Percentiles rank a stretch among this genome's conserved stretches.
Conservation (phyloP, 208 protist genomes). For the Crithidia bombi region DNA sequence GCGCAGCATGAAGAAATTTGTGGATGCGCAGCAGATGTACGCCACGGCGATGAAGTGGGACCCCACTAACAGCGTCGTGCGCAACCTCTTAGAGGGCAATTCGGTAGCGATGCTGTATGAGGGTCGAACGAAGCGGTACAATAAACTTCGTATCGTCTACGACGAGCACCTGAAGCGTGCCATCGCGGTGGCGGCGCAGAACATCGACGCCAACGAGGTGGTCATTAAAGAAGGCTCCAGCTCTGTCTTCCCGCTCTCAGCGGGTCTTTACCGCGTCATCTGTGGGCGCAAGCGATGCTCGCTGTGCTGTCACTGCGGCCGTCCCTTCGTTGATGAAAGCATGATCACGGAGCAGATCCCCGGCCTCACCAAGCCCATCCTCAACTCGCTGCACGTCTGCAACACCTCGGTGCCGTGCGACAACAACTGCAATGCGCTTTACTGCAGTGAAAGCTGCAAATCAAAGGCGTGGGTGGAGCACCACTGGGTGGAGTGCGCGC, state of each 20-base stretch:
- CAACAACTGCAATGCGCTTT: slow-evolving; percentile 54
- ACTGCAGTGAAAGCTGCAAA: slow-evolving; percentile 78
- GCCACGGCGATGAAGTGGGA: slow-evolving; percentile 57
- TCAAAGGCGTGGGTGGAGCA: slow-evolving; percentile 68
- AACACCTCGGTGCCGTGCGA: slow-evolving; percentile 53
- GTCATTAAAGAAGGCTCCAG: slow-evolving; percentile 49
- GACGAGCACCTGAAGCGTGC: slow-evolving; percentile 41
- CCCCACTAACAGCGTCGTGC: slow-evolving; percentile 43
- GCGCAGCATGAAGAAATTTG: slow-evolving; percentile 65
- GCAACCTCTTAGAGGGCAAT: slow-evolving; percentile 61
- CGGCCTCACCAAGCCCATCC: slow-evolving; percentile 38
- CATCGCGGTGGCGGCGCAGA: slow-evolving; percentile 34
- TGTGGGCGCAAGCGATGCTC: slow-evolving; percentile 20
- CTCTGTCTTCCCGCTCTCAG: slow-evolving; percentile 34
- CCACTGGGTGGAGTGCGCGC: slow-evolving; percentile 81
- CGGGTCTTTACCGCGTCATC: slow-evolving; percentile 19
- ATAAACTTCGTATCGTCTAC: slow-evolving; percentile 40
- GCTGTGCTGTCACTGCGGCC: slow-evolving; percentile 65
- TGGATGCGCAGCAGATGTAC: slow-evolving; percentile 74
- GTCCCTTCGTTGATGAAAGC: slow-evolving; percentile 43
- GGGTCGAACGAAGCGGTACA: slow-evolving; percentile 41
- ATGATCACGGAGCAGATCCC: slow-evolving; percentile 40
- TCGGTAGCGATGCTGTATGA: slow-evolving; percentile 70
- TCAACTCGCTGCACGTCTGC: slow-evolving; percentile 44
- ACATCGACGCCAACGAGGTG: slow-evolving; percentile 32